Conservation (phyloP, 106 monocot species). For the Platanthera zijinensis region DNA sequence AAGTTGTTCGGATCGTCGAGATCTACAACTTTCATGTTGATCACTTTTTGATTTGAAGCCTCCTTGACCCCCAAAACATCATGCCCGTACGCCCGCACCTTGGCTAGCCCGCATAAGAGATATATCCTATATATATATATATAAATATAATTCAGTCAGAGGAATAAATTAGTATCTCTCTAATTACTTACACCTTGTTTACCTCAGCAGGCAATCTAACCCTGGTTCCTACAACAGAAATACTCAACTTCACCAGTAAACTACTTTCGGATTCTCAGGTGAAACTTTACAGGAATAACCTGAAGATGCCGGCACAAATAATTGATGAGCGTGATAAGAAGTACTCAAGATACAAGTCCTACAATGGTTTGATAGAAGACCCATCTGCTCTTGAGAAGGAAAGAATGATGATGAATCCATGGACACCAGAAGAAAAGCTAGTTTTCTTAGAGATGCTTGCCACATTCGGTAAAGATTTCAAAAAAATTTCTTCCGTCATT, state of each 20-base stretch:
- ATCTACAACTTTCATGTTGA: too few species aligned
- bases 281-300: constrained; percentile 37
- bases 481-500: constrained; percentile 65
- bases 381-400: constrained; percentile 57
- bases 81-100: too few species aligned
- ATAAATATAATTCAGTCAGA: neutral
- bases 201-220: constrained; percentile 49
- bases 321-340: constrained; percentile 59
- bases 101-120: too few species aligned
- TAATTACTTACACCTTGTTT: neutral
- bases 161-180: neutral
- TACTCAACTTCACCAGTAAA: constrained; percentile 45
- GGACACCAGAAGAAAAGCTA: constrained; percentile 65
- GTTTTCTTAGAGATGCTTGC: constrained; percentile 86
- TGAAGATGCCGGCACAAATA: constrained; percentile 80
- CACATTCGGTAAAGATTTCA: constrained; percentile 69
- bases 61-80: too few species aligned
- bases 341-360: constrained; percentile 36
- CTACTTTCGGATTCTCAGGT: constrained; percentile 42
- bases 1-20: too few species aligned
- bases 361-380: constrained; percentile 73
- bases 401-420: constrained; percentile 64
- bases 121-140: neutral
- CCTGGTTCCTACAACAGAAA: constrained; percentile 50
- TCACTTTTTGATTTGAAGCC: too few species aligned